A percentile compares a stretch with the other conserved stretches of the same genome.
phyloP scores from a whole-genome alignment of 1,284 basidiomycete species.

The Cryptococcus sp. region DNA sequence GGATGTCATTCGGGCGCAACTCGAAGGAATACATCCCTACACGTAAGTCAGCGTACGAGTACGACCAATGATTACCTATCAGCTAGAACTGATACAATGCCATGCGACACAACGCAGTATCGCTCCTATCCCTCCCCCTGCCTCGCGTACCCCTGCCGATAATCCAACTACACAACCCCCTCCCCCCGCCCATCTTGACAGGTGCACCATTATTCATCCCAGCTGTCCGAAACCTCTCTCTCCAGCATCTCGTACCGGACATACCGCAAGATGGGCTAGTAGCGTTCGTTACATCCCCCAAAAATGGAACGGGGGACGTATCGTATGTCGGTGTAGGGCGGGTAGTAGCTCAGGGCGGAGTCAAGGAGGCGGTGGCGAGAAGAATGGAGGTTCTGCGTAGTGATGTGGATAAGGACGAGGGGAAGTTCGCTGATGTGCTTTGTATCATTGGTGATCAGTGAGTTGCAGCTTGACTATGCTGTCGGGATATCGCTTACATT shows the following conservation, averaged over 20 bases:
- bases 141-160: conserved; percentile 38
- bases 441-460: conserved; percentile 50
- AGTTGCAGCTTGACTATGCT: neutral
- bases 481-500: conserved; percentile 4
- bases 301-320: conserved; percentile 28
- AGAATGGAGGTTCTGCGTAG: conserved; percentile 26
- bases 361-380: conserved; percentile 41
- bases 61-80: neutral
- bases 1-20: conserved; percentile 68
- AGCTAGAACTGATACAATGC: neutral
- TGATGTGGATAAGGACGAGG: conserved; percentile 43
- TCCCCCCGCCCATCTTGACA: conserved; percentile 52
- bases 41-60: conserved; percentile 48
- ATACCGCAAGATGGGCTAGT: conserved; percentile 41
- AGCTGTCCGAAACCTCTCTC: conserved; percentile 44
- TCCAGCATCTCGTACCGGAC: conserved; percentile 44
- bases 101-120: conserved; percentile 57
- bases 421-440: conserved; percentile 49
- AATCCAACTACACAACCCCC: conserved; percentile 45
- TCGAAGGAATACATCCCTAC: conserved; percentile 68
- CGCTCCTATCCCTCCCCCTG: conserved; percentile 32
- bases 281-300: conserved; percentile 35
- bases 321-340: conserved; percentile 46
- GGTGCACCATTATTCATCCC: conserved; percentile 57
- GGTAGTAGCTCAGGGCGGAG: conserved; percentile 43